Evolutionary conservation across 371 early-diverging fungal species (phyloP), one percentile per base, ranked within the genome.

Genomic region (Rhizomucor miehei): DNA sequence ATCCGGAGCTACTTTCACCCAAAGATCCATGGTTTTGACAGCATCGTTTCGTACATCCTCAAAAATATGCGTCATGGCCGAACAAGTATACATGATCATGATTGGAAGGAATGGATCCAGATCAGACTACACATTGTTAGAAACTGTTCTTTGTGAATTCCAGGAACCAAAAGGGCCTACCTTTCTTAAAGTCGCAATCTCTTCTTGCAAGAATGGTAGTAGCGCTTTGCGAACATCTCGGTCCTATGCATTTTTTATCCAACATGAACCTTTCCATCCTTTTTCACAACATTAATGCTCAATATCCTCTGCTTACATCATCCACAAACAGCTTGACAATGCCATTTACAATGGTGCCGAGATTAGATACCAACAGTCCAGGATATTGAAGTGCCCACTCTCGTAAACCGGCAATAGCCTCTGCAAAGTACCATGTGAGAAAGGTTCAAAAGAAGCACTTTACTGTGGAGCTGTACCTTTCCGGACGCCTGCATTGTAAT

Each of bases 31-130:
- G 51, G 92, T 78, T 61, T 84, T 77, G 19, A 93, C 75, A 1
- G 91, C 91, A 65, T 92, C 94, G 9, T 81, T 64, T 9, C 93
- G 75, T 36, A 95, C 82, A 66, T 90, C 92, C 48, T 93, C 92
- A 51, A 83, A 79, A 19, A 95, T 92, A 65, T 94, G 94, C 5
- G 93, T 91, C 89, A 94, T 90, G 46, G 89, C 94, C 11, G 94
- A 89, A 60, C 88, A 88, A 1, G 88, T 84, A 58, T 89, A 93
- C 10, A 90, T 87, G 47, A 91, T 72, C 36, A 91, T 69, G 17
- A 92, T 61, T 0, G 91, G 77, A 55, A 88, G 62, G 65, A 95
- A 94, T 5, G 93, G 92, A 35, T 77, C 75, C n/a, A 93, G 48
- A 20, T 89, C 87, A 20, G 79, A 73, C 63, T 79, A 59, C 20